These are phyloP conservation scores for Colletotrichum sp. DNA, from an alignment of 2,329 filamentous ascomycete species.

Conservation along the genomic window DNA sequence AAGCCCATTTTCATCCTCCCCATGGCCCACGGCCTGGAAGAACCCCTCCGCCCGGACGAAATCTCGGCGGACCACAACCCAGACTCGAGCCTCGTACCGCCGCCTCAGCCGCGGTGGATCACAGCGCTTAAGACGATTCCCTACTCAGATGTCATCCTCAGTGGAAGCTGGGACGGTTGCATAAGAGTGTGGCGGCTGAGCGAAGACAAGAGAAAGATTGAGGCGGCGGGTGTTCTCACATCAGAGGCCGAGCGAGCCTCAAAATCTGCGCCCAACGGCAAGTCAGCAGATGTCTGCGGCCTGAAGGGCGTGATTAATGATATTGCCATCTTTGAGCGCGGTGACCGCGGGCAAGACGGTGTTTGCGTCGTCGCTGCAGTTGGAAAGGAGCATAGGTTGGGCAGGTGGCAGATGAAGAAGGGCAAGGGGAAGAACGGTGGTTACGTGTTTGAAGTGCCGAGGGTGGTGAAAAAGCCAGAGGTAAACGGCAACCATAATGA, in stretches of 20 bases:
- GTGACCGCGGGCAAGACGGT: slow-evolving; percentile 76
- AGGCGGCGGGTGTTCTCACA: slow-evolving; percentile 69
- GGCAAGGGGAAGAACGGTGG: slow-evolving; percentile 76
- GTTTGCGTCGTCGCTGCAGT: slow-evolving; percentile 86
- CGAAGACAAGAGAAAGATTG: slow-evolving; percentile 81
- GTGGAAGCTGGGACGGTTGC: slow-evolving; percentile 92
- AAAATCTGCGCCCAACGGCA: slow-evolving; percentile 10
- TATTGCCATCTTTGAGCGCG: slow-evolving; percentile 84
- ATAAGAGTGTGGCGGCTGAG: slow-evolving; percentile 86
- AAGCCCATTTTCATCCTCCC: slow-evolving; percentile 85
- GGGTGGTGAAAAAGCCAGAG: slow-evolving; percentile 34
- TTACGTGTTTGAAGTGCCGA: slow-evolving; percentile 84
- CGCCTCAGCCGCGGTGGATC: slow-evolving; percentile 82
- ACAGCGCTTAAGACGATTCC: slow-evolving; percentile 87
- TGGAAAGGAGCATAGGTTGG: slow-evolving; percentile 85
- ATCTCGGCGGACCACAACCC: slow-evolving; percentile 76
- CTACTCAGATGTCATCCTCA: slow-evolving; percentile 88
- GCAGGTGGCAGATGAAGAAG: slow-evolving; percentile 74
- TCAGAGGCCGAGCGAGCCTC: slow-evolving; percentile 19
- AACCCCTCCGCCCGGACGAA: slow-evolving; percentile 68
- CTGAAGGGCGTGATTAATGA: slow-evolving; percentile 83
- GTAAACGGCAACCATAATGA: slow-evolving; percentile 39
- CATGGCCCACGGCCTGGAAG: slow-evolving; percentile 85
- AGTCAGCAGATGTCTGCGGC: slow-evolving; percentile 26
- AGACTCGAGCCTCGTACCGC: slow-evolving; percentile 62